These are phyloP conservation scores for Patellaria atrata DNA, from an alignment of 495 filamentous ascomycete species.

Conservation along the genomic window DNA sequence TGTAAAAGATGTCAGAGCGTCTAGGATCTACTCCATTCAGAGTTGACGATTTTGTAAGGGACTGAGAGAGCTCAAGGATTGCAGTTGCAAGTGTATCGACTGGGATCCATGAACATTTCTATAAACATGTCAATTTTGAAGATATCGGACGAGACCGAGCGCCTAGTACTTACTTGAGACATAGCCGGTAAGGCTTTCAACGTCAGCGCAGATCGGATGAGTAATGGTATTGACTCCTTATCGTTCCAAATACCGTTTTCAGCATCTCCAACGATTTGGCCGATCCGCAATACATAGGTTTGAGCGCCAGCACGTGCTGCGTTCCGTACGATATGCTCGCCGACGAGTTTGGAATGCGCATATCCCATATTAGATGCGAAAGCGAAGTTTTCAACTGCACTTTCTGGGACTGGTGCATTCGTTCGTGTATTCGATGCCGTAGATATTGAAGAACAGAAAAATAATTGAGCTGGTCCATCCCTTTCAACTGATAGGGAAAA, in stretches of 20 bases:
- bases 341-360: constrained; percentile 41
- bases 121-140: neutral
- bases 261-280: constrained; percentile 42
- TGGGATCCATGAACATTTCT: constrained; percentile 34
- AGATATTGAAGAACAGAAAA: constrained; percentile 26
- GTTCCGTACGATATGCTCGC: constrained; percentile 27
- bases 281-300: constrained; percentile 43
- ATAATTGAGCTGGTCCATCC: constrained; percentile 23
- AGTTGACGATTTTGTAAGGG: neutral
- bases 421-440: constrained; percentile 16
- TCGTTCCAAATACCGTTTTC: constrained; percentile 44
- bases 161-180: constrained; percentile 20
- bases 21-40: too few species aligned
- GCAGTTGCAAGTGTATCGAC: constrained; percentile 38
- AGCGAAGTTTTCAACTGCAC: constrained; percentile 23
- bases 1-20: constrained; percentile 29
- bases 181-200: constrained; percentile 36
- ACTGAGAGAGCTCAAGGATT: constrained; percentile 33
- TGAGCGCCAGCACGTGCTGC: constrained; percentile 28
- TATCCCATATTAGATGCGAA: constrained; percentile 40
- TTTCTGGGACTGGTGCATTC: too few species aligned
- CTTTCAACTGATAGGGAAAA: constrained; percentile 10
- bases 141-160: neutral
- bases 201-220: constrained; percentile 39
- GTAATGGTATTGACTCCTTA: constrained; percentile 40